Conservation (phyloP, 2,329 filamentous ascomycete species). For the Ophiocordyceps australis region DNA sequence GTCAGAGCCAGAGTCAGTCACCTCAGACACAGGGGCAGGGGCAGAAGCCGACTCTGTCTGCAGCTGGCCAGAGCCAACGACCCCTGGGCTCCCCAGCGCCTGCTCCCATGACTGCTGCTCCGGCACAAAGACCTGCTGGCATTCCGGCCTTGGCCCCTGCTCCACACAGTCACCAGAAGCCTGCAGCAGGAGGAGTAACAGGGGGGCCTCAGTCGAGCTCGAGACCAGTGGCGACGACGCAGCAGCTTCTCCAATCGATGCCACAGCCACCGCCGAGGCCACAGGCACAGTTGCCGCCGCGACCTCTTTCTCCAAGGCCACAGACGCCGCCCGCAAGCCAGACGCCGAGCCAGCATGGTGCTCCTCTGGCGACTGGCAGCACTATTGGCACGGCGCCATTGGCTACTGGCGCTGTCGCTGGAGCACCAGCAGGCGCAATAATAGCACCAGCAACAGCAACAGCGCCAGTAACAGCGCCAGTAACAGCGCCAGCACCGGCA, state of each 20-base stretch:
- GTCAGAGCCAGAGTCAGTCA: too few relatives aligned
- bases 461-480: too few relatives aligned
- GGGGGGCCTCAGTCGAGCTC: too few relatives aligned
- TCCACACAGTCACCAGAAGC: constrained; percentile 5
- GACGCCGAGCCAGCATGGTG: constrained; percentile 4
- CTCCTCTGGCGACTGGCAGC: constrained; percentile 1
- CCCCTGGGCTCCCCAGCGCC: too few relatives aligned
- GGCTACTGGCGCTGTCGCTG: neutral
- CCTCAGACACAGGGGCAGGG: too few relatives aligned
- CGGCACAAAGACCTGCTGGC: constrained; percentile 12
- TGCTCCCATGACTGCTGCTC: constrained; percentile 16
- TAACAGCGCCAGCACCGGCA: too few relatives aligned
- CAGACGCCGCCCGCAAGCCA: constrained; percentile 3
- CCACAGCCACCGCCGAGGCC: constrained; percentile 9
- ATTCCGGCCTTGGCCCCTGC: constrained; percentile 1
- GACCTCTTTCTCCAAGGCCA: constrained; percentile 11
- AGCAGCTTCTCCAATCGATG: constrained; percentile 12
- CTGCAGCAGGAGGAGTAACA: too few relatives aligned
- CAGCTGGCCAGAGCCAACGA: too few relatives aligned
- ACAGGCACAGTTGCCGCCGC: constrained; percentile 11
- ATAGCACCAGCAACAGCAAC: constrained; percentile 1
- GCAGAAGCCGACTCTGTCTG: too few relatives aligned
- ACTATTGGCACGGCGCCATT: neutral
- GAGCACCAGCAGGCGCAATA: constrained; percentile 1
- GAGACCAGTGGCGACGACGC: constrained; percentile 9